phyloP scores from a whole-genome alignment of 495 filamentous ascomycete species.

The Chaetomium cochliodes region DNA sequence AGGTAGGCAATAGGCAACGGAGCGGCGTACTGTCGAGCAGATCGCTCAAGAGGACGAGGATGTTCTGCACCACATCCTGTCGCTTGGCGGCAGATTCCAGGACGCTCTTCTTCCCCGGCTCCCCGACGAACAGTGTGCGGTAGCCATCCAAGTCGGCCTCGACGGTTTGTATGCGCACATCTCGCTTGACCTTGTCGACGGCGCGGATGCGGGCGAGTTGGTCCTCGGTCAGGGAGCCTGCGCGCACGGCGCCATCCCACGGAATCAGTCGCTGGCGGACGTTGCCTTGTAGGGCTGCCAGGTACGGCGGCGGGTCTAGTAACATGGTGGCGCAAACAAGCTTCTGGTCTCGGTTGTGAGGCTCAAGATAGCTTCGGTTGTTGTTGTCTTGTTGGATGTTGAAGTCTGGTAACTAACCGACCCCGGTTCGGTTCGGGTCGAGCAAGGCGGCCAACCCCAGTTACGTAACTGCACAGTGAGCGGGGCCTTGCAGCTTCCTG shows the following conservation, averaged over 20 bases:
- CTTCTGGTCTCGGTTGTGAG: conserved; percentile 9
- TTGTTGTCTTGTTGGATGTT: conserved; percentile 13
- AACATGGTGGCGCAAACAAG: conserved; percentile 49
- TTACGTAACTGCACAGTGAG: conserved; percentile 25
- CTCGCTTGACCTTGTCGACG: conserved; percentile 92
- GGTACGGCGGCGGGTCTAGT: conserved; percentile 85
- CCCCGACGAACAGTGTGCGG: conserved; percentile 72
- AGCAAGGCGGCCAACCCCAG: conserved; percentile 21
- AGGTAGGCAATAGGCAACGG: background rate
- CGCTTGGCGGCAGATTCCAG: conserved; percentile 75
- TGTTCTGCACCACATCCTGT: conserved; percentile 88
- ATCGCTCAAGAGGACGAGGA: conserved; percentile 85
- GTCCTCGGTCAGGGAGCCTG: conserved; percentile 87
- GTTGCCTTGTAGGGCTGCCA: conserved; percentile 89
- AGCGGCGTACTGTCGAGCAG: conserved; percentile 70
- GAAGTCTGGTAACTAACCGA: background rate
- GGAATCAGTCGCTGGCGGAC: conserved; percentile 91
- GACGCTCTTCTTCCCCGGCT: conserved; percentile 65
- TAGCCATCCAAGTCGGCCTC: conserved; percentile 78
- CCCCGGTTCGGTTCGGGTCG: background rate
- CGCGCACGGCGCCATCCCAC: conserved; percentile 95
- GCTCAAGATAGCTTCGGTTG: conserved; percentile 2
- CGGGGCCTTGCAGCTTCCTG: conserved; percentile 8
- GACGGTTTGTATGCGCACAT: conserved; percentile 71
- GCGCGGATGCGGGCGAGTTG: conserved; percentile 96